These are phyloP conservation scores for Penicillium sp. DNA, from an alignment of 2,329 filamentous ascomycete genomes.

Conservation along the genomic window DNA sequence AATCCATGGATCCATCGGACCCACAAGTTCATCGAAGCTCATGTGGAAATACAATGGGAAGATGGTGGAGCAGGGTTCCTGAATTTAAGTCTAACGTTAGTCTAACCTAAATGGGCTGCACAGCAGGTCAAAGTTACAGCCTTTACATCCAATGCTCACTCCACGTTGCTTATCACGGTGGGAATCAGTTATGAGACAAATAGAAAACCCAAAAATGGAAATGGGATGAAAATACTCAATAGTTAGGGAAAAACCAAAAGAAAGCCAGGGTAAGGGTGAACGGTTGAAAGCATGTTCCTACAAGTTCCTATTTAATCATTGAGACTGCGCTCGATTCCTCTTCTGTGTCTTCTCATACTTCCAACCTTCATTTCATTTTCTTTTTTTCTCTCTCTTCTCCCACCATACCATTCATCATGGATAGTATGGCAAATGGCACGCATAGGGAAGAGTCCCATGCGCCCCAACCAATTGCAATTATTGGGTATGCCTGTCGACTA, in stretches of 20 bases:
- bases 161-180: conserved; percentile 3
- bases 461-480: conserved; percentile 21
- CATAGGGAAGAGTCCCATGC: conserved; percentile 1
- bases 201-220: too few species aligned
- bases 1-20: not conserved
- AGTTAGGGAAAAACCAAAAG: not conserved
- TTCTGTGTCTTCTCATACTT: not conserved
- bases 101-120: conserved; percentile 10
- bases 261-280: not conserved
- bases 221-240: not conserved
- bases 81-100: conserved; percentile 9
- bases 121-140: conserved; percentile 13
- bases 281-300: not conserved
- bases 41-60: conserved; percentile 12
- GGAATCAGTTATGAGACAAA: not conserved
- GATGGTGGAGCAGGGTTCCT: conserved; percentile 6
- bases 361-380: not conserved
- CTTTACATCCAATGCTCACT: conserved; percentile 1
- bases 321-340: not conserved
- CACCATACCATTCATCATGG: conserved; percentile 5
- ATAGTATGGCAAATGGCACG: conserved; percentile 9
- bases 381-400: not conserved
- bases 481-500: conserved; percentile 25
- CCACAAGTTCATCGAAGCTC: conserved; percentile 9
- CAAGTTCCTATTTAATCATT: conserved; percentile 9